Base-by-base conservation (phyloP, 768 basidiomycete species). In the Mrakia frigida region DNA sequence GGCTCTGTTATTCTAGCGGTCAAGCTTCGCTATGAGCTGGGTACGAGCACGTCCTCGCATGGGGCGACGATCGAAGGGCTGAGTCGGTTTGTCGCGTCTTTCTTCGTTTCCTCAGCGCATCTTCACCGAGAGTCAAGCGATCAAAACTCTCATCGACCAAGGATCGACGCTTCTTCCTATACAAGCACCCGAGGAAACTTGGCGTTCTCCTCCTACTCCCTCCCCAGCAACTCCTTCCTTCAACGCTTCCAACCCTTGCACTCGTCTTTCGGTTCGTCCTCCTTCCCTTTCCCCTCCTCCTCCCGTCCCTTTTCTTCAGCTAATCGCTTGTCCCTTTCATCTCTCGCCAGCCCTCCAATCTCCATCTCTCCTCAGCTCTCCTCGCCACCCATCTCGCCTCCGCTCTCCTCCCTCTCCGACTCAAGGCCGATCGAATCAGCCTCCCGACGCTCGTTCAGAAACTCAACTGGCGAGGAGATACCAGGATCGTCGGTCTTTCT, bases 371-470 rank as follows among this genome's bases (percentile, higher is more conserved):
- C 33, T 89, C 89, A 18, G 88, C 89, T 18, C 81, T 90, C 63
- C 81, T 90, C 25, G 88, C 90, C 0, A 81, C 88, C 50, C 86
- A 89, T 77, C 82, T 90, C 18, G 89, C 90, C 78, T 87, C 85
- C 31, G 84, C 84, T 50, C 90, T 90, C 4, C 83, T 90, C 39
- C 88, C 89, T 2, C 80, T 89, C 69, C 87, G 90, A 25, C 33
- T 41, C 77, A 87, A 86, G 73, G 75, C 85, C 59, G 84, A 84
- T 79, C 73, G 81, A 13, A 80, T 86, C 18, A 84, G 86, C 79
- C 82, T 92, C 43, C 81, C 85, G 21, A 85, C 82, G 60, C 80
- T 88, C 56, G 85, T 84, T 33, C 81, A 84, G 4, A 85, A 86
- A 60, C 83, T 92, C 60, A 88, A 88, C 77, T 86, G 87, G 85